Evolutionary conservation across 2,329 filamentous ascomycete species (phyloP).

Genomic region (Hortaea sp.): DNA sequence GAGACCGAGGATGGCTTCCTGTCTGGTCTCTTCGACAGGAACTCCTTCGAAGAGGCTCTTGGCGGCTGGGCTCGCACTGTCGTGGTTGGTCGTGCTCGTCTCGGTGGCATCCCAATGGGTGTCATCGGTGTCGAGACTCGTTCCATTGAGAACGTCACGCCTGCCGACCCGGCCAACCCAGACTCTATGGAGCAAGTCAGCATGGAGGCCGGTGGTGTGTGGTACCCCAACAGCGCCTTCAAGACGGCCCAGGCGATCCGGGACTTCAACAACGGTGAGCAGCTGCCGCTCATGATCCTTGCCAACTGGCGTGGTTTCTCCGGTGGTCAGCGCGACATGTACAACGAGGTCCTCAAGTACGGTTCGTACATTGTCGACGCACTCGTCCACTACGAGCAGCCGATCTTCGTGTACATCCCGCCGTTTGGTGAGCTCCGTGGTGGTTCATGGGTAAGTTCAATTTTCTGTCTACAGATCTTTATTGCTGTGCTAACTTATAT

Average conservation of each 20-base stretch:
- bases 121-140: conserved; percentile 96
- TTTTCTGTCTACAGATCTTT: background rate
- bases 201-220: conserved; percentile 95
- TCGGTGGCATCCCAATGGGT: conserved; percentile 95
- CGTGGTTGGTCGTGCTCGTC: conserved; percentile 88
- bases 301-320: conserved; percentile 99
- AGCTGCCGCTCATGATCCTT: conserved; percentile 96
- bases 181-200: conserved; percentile 94
- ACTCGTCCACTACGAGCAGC: conserved; percentile 96
- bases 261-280: conserved; percentile 98
- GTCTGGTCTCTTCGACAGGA: conserved; percentile 87
- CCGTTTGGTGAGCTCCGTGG: conserved; percentile 93
- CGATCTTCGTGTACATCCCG: conserved; percentile 97
- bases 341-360: conserved; percentile 99
- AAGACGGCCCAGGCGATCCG: conserved; percentile 98
- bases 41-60: conserved; percentile 92
- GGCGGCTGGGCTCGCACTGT: conserved; percentile 96
- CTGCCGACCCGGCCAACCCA: conserved; percentile 93
- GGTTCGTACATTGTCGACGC: conserved; percentile 98
- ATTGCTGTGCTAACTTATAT: conserved; percentile 23
- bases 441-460: conserved; percentile 73
- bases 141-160: conserved; percentile 90
- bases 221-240: conserved; percentile 99
- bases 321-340: conserved; percentile 98
- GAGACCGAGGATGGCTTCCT: conserved; percentile 78